Base-by-base conservation (phyloP, 2,329 filamentous ascomycete genomes). In the Fusarium paranaense region DNA sequence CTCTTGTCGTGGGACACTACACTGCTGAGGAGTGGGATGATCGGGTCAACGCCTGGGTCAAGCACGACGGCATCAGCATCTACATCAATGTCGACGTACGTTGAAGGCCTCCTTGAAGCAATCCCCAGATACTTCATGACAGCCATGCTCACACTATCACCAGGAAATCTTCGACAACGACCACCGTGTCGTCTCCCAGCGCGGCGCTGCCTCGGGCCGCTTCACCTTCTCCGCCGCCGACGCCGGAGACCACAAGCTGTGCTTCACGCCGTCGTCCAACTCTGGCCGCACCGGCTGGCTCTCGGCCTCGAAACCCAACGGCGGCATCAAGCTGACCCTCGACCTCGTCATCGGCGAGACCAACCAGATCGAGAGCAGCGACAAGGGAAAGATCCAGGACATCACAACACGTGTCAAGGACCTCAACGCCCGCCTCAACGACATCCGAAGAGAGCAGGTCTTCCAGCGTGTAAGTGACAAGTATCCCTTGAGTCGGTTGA, bases 161-260 rank as follows among this genome's bases (percentile, higher is more conserved):
- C n/a, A 93, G 90, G 97, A 99, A 87, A 90, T 93, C 80, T 99
- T 99, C 85, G 95, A 98, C 89, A 96, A 97, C 84, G 93, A 98
- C 87, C 97, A 99, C 90, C 95, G 95, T 73, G 94, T 99, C 71
- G 94, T 98, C 73, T 94, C 92, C 75, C 95, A 98, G 85, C 92
- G 93, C 70, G 95, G 96, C 79, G 85, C 89, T 47, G 85, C 90
- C 70, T 86, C 89, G 50, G 95, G 97, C 77, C 93, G 94, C 81
- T 98, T 98, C 88, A 98, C 96, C 80, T 98, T 99, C 89, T 95
- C 92, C 76, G 94, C 97, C 62, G 94, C 95, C 81, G 97, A 98
- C 83, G 90, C 94, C n/a, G 97, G 97, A 82, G 94, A 98, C 84
- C 97, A 99, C 90, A 92, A 92, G 82, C 91, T 99, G 84, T 99